phyloP scores from a whole-genome alignment of 179 eudicot genomes.

The Silene coronaria region DNA sequence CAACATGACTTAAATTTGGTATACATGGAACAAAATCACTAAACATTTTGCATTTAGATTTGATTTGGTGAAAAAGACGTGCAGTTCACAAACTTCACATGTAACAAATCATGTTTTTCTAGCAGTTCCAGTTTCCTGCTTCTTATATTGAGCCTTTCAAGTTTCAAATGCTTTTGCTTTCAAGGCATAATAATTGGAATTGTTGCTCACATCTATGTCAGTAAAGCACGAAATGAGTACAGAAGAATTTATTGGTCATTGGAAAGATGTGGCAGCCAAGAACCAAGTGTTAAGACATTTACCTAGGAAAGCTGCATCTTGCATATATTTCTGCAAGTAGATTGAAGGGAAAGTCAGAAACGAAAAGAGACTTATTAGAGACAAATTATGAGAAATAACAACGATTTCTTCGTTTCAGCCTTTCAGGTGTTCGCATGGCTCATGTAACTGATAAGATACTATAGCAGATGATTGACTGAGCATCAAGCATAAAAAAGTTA shows the following conservation, averaged over 20 bases:
- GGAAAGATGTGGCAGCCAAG: background rate
- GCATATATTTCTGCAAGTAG: slow-evolving; percentile 60
- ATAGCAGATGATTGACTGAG: background rate
- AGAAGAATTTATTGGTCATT: background rate
- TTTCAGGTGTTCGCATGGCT: background rate
- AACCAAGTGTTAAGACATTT: background rate
- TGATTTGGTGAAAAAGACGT: too few species aligned
- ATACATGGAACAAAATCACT: too few species aligned
- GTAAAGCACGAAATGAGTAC: background rate
- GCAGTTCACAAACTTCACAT: too few species aligned
- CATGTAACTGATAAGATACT: too few species aligned
- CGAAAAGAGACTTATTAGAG: background rate
- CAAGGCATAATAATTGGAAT: background rate
- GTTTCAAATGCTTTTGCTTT: background rate
- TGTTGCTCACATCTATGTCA: too few species aligned
- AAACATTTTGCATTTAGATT: too few species aligned
- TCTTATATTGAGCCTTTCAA: too few species aligned
- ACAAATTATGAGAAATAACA: background rate
- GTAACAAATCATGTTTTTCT: too few species aligned
- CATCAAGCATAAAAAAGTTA: slow-evolving; percentile 24
- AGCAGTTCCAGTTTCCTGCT: too few species aligned
- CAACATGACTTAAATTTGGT: too few species aligned
- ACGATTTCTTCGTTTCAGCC: background rate
- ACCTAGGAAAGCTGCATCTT: slow-evolving; percentile 78
- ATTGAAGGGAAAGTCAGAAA: slow-evolving; percentile 6